Evolutionary conservation across 208 protist species (phyloP).

Genomic region (Crithidia brevicula): DNA sequence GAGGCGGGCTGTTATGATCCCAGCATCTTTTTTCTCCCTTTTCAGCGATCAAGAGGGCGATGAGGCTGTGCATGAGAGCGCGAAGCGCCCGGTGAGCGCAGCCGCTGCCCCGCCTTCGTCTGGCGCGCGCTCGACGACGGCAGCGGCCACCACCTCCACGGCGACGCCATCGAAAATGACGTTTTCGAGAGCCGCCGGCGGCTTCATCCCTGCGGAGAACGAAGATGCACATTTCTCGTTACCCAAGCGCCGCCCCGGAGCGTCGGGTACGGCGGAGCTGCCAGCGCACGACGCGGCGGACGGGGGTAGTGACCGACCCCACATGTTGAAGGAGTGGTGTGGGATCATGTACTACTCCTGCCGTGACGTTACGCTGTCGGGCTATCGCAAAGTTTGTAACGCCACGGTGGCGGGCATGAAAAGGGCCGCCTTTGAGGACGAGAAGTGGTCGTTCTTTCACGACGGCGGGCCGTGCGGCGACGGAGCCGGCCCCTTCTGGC

Average conservation of each 20-base stretch:
- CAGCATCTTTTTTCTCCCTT: not conserved
- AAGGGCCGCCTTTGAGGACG: constrained; percentile 4
- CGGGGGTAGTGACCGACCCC: not conserved
- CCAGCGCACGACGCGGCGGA: not conserved
- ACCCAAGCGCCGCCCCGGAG: not conserved
- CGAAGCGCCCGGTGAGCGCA: not conserved
- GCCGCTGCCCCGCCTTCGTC: not conserved
- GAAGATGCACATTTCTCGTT: not conserved
- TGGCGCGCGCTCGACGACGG: not conserved
- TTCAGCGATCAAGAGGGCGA: not conserved
- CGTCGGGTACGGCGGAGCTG: too few relatives aligned
- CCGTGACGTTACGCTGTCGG: not conserved
- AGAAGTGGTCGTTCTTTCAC: not conserved
- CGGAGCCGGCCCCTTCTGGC: not conserved
- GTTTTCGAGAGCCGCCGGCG: not conserved
- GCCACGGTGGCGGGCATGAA: constrained; percentile 2
- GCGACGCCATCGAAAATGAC: too few relatives aligned
- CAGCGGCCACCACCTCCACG: not conserved
- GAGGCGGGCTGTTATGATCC: not conserved
- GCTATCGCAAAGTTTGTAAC: not conserved
- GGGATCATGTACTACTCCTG: constrained; percentile 7
- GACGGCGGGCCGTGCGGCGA: not conserved
- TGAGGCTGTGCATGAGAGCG: not conserved
- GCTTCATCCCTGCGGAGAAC: not conserved
- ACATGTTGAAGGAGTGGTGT: constrained; percentile 14